Conservation (phyloP, 208 protist species). For the Jaenimonas drosophilae region DNA sequence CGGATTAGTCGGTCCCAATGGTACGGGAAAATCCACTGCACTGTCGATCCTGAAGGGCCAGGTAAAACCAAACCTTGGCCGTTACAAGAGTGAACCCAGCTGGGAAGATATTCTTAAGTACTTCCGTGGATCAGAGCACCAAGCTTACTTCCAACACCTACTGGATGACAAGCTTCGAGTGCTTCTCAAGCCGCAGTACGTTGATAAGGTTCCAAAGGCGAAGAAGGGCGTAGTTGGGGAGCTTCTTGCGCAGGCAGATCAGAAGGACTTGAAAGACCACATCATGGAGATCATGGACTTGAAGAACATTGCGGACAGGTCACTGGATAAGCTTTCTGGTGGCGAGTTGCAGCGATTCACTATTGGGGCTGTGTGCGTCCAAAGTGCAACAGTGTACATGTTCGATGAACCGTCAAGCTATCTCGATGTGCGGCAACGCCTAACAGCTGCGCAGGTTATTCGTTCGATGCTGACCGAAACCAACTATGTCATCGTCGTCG, state of each 20-base stretch:
- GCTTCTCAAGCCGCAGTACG: constrained; percentile 99
- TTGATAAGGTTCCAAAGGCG: constrained; percentile 98
- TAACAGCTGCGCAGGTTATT: constrained; percentile 97
- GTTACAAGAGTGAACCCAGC: constrained; percentile 91
- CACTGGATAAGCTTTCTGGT: constrained; percentile 96
- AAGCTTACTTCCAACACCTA: constrained; percentile 98
- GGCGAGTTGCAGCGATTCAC: constrained; percentile 99
- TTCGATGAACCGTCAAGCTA: constrained; percentile 99
- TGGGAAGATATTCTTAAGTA: constrained; percentile 99
- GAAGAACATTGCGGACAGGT: constrained; percentile 85
- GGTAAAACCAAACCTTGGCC: constrained; percentile 98
- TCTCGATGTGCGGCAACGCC: constrained; percentile 99
- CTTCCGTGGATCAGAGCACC: constrained; percentile 99
- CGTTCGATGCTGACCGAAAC: constrained; percentile 88
- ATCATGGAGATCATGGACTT: constrained; percentile 93
- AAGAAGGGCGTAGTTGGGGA: constrained; percentile 93
- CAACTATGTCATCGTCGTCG: constrained; percentile 98
- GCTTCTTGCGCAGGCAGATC: constrained; percentile 90
- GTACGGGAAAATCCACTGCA: constrained; percentile 99
- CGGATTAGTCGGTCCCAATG: constrained; percentile 99
- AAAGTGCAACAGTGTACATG: constrained; percentile 97
- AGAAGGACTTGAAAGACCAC: constrained; percentile 69
- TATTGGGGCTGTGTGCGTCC: constrained; percentile 92
- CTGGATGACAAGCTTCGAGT: constrained; percentile 98
- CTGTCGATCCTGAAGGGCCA: constrained; percentile 98